Evolutionary conservation across 2,329 filamentous ascomycete genomes (phyloP).

Genomic region (Chalara sp.): DNA sequence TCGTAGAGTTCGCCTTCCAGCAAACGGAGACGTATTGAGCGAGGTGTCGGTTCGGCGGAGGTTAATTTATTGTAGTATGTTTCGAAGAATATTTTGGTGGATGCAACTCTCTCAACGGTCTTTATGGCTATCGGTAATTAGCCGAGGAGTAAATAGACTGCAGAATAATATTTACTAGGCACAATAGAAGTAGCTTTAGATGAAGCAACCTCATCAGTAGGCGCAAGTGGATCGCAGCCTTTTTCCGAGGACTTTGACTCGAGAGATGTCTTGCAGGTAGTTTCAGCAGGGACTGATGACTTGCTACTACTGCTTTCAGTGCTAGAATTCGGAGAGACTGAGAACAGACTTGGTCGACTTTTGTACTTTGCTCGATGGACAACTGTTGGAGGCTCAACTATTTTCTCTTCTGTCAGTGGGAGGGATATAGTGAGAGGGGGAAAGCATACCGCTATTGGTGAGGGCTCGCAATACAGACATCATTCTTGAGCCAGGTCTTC

Average conservation of each 20-base stretch:
- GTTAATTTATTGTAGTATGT: conserved; percentile 72
- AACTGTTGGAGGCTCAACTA: conserved; percentile 35
- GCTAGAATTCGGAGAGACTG: conserved; percentile 8
- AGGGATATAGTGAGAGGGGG: background rate
- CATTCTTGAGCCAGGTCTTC: conserved; percentile 35
- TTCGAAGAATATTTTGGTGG: conserved; percentile 82
- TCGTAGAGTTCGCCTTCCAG: conserved; percentile 58
- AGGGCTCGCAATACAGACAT: conserved; percentile 35
- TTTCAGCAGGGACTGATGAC: conserved; percentile 22
- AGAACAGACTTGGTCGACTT: conserved; percentile 29
- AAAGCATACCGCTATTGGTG: conserved; percentile 30
- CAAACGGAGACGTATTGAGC: conserved; percentile 52
- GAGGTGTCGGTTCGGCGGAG: conserved; percentile 44
- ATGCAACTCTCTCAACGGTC: conserved; percentile 72
- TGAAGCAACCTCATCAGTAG: background rate
- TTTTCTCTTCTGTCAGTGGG: conserved; percentile 3
- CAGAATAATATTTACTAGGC: background rate
- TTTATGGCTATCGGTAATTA: conserved; percentile 8
- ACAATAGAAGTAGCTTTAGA: background rate
- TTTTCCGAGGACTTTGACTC: conserved; percentile 32
- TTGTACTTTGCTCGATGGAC: conserved; percentile 35
- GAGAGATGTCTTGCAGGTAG: conserved; percentile 28
- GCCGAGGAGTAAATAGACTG: background rate
- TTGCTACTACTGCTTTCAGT: conserved; percentile 18
- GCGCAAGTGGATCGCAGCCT: background rate